Evolutionary conservation across 2,329 filamentous ascomycete genomes (phyloP).

Genomic region (Xylaria sp.): DNA sequence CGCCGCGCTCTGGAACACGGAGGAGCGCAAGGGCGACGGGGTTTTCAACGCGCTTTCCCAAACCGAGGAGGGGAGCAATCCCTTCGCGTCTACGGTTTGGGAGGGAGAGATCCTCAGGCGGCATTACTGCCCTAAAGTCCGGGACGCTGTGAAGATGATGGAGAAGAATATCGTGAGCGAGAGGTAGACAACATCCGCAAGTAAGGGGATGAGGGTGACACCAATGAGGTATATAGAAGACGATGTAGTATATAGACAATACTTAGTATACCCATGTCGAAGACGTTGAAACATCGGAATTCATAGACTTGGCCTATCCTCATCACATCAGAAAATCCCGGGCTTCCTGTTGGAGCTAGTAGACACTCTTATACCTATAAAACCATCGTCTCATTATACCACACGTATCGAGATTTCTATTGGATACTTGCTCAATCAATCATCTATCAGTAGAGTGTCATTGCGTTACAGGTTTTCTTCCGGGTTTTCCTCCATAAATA

Average conservation of each 20-base stretch:
- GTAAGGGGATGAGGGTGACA: background rate
- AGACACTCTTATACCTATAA: background rate
- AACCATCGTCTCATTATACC: background rate
- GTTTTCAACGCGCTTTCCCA: conserved; percentile 78
- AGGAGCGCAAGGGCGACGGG: conserved; percentile 92
- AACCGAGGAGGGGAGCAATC: conserved; percentile 87
- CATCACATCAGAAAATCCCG: too few relatives aligned
- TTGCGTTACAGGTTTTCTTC: background rate
- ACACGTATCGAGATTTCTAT: background rate
- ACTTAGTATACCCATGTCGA: conserved; percentile 5
- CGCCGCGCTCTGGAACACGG: conserved; percentile 89
- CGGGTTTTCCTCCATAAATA: background rate
- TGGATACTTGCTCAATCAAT: background rate
- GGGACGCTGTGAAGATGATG: conserved; percentile 75
- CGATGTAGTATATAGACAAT: background rate
- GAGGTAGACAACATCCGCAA: conserved; percentile 24
- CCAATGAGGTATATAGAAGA: background rate
- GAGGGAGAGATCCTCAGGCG: conserved; percentile 86
- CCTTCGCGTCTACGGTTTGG: conserved; percentile 91
- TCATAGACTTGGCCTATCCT: background rate
- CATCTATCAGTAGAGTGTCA: background rate
- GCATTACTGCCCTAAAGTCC: conserved; percentile 88
- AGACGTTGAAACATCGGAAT: background rate
- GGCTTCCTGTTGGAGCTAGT: background rate
- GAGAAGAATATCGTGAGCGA: conserved; percentile 72